Conservation (phyloP, 257 asterid species). For the Solanum habrochaites region DNA sequence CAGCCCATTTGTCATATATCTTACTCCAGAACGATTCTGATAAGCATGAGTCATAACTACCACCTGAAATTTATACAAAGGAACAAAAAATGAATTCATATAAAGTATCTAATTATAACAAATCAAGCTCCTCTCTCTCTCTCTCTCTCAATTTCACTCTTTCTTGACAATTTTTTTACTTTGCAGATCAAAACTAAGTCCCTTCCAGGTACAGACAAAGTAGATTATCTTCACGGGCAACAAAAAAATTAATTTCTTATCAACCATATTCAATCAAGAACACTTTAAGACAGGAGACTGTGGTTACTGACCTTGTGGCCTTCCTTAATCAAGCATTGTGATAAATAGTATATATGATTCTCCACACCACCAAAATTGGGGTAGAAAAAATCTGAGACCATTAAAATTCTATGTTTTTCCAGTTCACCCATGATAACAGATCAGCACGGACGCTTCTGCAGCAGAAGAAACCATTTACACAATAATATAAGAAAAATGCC, state of each 20-base stretch:
- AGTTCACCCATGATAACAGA: conserved; percentile 27
- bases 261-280: neutral
- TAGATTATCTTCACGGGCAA: neutral
- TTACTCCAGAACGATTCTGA: conserved; percentile 76
- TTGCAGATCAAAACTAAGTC: neutral
- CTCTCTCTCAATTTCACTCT: neutral
- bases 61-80: conserved; percentile 37
- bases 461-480: neutral
- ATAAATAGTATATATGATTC: conserved; percentile 82
- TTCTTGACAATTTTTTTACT: neutral
- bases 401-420: conserved; percentile 53
- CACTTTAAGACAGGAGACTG: neutral
- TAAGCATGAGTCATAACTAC: conserved; percentile 95
- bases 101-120: neutral
- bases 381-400: conserved; percentile 90
- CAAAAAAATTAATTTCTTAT: neutral
- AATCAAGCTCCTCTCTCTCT: neutral
- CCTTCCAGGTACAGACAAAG: neutral
- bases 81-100: neutral
- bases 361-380: conserved; percentile 98
- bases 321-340: conserved; percentile 79
- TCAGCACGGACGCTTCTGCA: neutral
- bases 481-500: neutral
- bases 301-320: conserved; percentile 67
- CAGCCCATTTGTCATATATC: conserved; percentile 88